phyloP scores from a whole-genome alignment of 345 rosid species.

The Salix dunnii region DNA sequence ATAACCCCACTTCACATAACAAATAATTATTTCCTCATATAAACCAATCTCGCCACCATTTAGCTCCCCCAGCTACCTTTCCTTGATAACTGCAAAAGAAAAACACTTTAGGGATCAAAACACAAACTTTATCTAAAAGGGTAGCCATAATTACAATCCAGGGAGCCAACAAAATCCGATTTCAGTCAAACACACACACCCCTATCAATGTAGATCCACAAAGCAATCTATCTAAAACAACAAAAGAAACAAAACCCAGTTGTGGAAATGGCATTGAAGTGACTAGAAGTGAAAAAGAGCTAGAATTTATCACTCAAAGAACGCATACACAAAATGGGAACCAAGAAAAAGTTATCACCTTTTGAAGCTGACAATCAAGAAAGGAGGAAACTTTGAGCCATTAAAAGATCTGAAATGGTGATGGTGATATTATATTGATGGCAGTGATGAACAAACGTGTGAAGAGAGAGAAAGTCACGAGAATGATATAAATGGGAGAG shows the following conservation, averaged over 20 bases:
- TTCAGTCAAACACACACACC: background rate
- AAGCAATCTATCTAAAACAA: background rate
- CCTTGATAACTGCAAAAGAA: background rate
- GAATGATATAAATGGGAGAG: slow-evolving; percentile 22
- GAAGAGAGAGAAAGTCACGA: slow-evolving; percentile 31
- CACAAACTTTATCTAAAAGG: background rate
- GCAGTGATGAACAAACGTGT: background rate
- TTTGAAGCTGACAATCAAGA: background rate
- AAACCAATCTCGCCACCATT: background rate
- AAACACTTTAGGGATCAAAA: background rate
- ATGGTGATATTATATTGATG: background rate
- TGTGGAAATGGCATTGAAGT: background rate
- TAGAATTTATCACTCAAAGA: background rate
- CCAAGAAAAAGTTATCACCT: background rate
- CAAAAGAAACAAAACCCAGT: background rate
- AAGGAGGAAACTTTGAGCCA: background rate
- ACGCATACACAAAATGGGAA: background rate
- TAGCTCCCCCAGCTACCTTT: background rate
- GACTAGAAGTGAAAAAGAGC: background rate
- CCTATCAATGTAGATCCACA: background rate
- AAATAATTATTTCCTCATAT: background rate
- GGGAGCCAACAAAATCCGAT: background rate
- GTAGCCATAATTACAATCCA: background rate
- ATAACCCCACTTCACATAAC: background rate
- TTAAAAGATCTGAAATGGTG: slow-evolving; percentile 24